phyloP scores from a whole-genome alignment of 2,329 filamentous ascomycete species.

The Epichloe aotearoae region DNA sequence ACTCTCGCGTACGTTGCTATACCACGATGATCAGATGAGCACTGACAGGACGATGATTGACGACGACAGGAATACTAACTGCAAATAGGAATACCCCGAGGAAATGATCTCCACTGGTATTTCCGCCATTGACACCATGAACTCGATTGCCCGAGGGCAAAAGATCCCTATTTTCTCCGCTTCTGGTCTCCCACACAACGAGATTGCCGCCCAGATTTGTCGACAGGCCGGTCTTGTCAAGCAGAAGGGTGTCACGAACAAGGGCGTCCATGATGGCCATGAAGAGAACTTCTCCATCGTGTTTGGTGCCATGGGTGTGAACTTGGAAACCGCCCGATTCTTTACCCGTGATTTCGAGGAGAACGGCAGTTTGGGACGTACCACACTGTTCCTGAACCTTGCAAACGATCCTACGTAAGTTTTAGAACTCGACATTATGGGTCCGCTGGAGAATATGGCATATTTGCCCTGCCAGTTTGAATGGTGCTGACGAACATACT shows the following conservation, averaged over 20 bases:
- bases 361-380: slow-evolving; percentile 96
- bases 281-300: slow-evolving; percentile 99
- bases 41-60: not conserved
- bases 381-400: slow-evolving; percentile 96
- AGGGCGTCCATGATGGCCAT: slow-evolving; percentile 91
- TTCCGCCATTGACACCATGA: slow-evolving; percentile 97
- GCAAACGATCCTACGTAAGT: slow-evolving; percentile 95
- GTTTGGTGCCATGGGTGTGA: slow-evolving; percentile 99
- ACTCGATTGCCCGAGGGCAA: slow-evolving; percentile 93
- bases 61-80: slow-evolving; percentile 8
- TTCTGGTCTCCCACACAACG: slow-evolving; percentile 95
- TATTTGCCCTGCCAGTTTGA: not conserved
- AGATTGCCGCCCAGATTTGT: slow-evolving; percentile 98
- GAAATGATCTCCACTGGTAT: slow-evolving; percentile 99
- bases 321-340: slow-evolving; percentile 96
- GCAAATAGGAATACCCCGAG: slow-evolving; percentile 77
- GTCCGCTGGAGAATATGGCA: too few species aligned
- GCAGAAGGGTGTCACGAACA: slow-evolving; percentile 64
- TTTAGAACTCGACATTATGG: not conserved
- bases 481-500: not conserved
- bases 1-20: slow-evolving; percentile 57
- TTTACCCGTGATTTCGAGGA: slow-evolving; percentile 98
- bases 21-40: not conserved
- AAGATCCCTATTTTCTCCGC: slow-evolving; percentile 99
- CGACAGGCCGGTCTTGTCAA: slow-evolving; percentile 89